These are phyloP conservation scores for Solanum chilense DNA, from an alignment of 257 asterid genomes.

Conservation along the genomic window DNA sequence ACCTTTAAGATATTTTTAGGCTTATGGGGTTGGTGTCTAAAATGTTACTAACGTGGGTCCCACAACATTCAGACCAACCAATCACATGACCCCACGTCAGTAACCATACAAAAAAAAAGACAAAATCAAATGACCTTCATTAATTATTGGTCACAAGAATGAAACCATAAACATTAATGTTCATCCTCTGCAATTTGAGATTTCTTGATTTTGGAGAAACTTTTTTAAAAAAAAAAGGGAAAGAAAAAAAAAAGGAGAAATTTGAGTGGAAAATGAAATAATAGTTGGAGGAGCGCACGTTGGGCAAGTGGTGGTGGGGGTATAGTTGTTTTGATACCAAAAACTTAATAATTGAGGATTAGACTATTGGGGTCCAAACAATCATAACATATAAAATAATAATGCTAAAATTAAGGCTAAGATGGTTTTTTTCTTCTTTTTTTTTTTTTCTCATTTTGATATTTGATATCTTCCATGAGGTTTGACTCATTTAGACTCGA, in stretches of 20 bases:
- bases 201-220: background rate
- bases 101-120: background rate
- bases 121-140: background rate
- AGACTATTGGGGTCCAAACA: background rate
- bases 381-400: background rate
- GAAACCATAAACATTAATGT: background rate
- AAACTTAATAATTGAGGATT: background rate
- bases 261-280: background rate
- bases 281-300: background rate
- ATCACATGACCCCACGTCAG: background rate
- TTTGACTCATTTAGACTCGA: background rate
- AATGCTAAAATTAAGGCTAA: background rate
- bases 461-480: background rate
- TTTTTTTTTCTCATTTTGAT: background rate
- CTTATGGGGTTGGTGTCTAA: constrained; percentile 1
- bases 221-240: too few relatives aligned
- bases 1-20: constrained; percentile 1
- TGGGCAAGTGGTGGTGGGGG: background rate
- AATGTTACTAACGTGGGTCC: background rate
- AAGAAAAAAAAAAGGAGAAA: background rate
- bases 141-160: background rate
- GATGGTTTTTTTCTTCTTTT: too few relatives aligned
- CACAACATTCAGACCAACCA: background rate
- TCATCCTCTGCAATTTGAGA: background rate
- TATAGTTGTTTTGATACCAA: background rate